Evolutionary conservation across 805 yeast species (phyloP).

Genomic region (Ogataea trehaloabstinens): DNA sequence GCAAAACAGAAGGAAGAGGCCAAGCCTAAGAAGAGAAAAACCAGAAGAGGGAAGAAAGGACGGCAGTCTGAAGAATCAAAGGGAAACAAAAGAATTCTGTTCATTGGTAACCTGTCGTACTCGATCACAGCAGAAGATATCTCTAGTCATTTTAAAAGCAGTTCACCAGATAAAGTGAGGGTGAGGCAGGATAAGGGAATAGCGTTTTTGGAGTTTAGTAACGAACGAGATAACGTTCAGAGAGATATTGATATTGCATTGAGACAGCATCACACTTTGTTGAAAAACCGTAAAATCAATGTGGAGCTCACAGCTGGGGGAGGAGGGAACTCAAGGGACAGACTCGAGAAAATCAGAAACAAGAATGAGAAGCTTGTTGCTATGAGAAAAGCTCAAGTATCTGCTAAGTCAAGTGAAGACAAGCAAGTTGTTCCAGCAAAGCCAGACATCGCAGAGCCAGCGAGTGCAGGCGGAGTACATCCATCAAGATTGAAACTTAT

Average conservation of each 20-base stretch:
- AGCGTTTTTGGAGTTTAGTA: slow-evolving; percentile 83
- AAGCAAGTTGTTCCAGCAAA: slow-evolving; percentile 30
- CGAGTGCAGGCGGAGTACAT: slow-evolving; percentile 44
- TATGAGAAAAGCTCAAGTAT: slow-evolving; percentile 62
- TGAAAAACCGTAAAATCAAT: slow-evolving; percentile 77
- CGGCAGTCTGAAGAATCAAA: slow-evolving; percentile 41
- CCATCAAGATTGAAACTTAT: slow-evolving; percentile 64
- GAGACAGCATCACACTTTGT: slow-evolving; percentile 71
- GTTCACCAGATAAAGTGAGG: slow-evolving; percentile 74
- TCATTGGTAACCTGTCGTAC: slow-evolving; percentile 89
- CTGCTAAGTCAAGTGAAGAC: slow-evolving; percentile 42
- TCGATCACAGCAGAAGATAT: slow-evolving; percentile 62
- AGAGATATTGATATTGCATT: slow-evolving; percentile 82
- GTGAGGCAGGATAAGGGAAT: slow-evolving; percentile 84
- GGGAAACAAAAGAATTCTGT: slow-evolving; percentile 73
- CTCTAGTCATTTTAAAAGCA: slow-evolving; percentile 66
- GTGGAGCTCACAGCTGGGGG: slow-evolving; percentile 98
- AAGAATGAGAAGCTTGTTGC: slow-evolving; percentile 75
- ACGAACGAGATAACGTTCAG: slow-evolving; percentile 59
- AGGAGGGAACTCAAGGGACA: slow-evolving; percentile 79
- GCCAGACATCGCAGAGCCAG: slow-evolving; percentile 10
- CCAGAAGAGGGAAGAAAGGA: slow-evolving; percentile 76
- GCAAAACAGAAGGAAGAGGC: slow-evolving; percentile 28
- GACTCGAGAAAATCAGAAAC: slow-evolving; percentile 67
- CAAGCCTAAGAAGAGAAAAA: slow-evolving; percentile 59